phyloP scores from a whole-genome alignment of 805 yeast species.

The Saccharomycopsis lassenensis region DNA sequence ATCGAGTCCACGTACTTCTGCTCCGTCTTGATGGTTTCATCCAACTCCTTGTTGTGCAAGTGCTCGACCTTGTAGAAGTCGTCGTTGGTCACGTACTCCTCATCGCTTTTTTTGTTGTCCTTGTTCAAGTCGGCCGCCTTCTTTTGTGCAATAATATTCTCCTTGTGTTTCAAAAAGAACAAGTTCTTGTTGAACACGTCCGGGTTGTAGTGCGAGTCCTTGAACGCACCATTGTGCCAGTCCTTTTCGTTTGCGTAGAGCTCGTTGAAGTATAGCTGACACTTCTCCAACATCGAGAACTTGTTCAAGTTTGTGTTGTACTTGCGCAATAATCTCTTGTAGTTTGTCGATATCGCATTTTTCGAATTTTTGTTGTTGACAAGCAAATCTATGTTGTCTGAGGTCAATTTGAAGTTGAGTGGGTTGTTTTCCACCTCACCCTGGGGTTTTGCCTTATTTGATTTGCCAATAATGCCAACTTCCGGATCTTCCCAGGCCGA shows the following conservation, averaged over 20 bases:
- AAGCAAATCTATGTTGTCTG: slow-evolving; percentile 4
- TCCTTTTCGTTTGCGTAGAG: slow-evolving; percentile 19
- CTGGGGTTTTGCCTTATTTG: too few relatives aligned
- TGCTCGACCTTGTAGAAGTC: slow-evolving; percentile 16
- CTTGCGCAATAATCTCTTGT: slow-evolving; percentile 6
- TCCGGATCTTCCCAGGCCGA: too few relatives aligned
- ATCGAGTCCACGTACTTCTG: slow-evolving; percentile 21
- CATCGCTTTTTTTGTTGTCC: slow-evolving; percentile 13
- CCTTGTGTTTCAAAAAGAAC: slow-evolving; percentile 16
- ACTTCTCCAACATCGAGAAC: slow-evolving; percentile 20
- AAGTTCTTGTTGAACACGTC: slow-evolving; percentile 20
- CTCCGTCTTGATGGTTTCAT: slow-evolving; percentile 20
- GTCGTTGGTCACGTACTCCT: slow-evolving; percentile 16
- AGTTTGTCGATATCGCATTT: slow-evolving; percentile 9
- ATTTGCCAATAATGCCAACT: too few relatives aligned
- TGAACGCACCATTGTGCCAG: slow-evolving; percentile 21
- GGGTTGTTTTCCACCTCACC: too few relatives aligned
- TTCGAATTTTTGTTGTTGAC: slow-evolving; percentile 6
- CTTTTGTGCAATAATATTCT: slow-evolving; percentile 9
- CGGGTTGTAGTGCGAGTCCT: slow-evolving; percentile 18
- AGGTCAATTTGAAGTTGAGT: too few relatives aligned
- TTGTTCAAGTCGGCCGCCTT: slow-evolving; percentile 8
- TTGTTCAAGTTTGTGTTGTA: slow-evolving; percentile 4
- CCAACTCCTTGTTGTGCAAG: slow-evolving; percentile 18
- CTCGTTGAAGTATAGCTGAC: slow-evolving; percentile 24